phyloP scores from a whole-genome alignment of 2,329 filamentous ascomycete species.

The Fusarium sp. region DNA sequence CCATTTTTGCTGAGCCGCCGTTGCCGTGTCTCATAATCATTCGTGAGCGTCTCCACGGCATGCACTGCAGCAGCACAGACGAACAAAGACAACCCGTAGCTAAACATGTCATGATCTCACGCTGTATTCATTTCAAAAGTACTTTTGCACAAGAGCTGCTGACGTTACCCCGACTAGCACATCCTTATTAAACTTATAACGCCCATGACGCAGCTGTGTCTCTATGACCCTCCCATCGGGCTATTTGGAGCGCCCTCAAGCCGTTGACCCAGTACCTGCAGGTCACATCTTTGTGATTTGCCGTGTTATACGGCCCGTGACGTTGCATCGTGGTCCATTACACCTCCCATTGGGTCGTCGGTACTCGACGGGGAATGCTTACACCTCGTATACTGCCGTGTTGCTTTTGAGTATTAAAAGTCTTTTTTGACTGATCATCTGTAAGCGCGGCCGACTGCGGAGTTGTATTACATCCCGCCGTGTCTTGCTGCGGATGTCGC shows the following conservation, averaged over 20 bases:
- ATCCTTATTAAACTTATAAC: background rate
- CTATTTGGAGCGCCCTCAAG: background rate
- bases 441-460: background rate
- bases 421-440: background rate
- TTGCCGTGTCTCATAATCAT: background rate
- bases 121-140: background rate
- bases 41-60: background rate
- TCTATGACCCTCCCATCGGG: background rate
- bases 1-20: background rate
- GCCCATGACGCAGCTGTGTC: background rate
- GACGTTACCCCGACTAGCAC: background rate
- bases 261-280: background rate
- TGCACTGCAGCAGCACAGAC: background rate
- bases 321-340: background rate
- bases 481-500: background rate
- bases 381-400: slow-evolving; percentile 4
- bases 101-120: background rate
- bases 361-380: slow-evolving; percentile 4
- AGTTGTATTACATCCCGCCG: background rate
- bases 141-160: background rate
- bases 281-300: background rate
- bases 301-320: background rate
- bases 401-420: background rate
- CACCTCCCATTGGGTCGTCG: background rate
- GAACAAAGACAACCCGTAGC: background rate